These are phyloP conservation scores for Fusarium sp. DNA, from an alignment of 2,329 filamentous ascomycete genomes.

Conservation along the genomic window DNA sequence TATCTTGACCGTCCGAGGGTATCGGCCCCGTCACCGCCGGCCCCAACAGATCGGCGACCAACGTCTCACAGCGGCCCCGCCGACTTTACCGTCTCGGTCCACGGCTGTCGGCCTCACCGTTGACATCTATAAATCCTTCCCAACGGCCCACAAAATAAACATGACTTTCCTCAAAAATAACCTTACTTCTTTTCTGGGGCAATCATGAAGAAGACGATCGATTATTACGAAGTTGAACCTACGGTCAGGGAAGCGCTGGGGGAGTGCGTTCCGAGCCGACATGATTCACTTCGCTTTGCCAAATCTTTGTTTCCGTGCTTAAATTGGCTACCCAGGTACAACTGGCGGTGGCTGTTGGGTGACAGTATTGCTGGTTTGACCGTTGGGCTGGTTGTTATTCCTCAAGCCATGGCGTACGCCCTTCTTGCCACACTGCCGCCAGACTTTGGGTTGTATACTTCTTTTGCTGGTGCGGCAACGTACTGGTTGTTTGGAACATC, in stretches of 20 bases:
- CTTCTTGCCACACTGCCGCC: slow-evolving; percentile 72
- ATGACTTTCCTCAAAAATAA: background rate
- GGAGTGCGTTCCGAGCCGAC: background rate
- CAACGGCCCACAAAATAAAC: slow-evolving; percentile 4
- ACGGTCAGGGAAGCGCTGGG: background rate
- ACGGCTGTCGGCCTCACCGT: slow-evolving; percentile 15
- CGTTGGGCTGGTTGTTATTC: slow-evolving; percentile 76
- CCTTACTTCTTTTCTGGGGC: background rate
- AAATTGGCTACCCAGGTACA: slow-evolving; percentile 5
- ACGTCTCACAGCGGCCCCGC: background rate
- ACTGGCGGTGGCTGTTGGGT: slow-evolving; percentile 17
- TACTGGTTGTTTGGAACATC: slow-evolving; percentile 89
- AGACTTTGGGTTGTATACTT: slow-evolving; percentile 81
- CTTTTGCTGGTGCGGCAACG: slow-evolving; percentile 80
- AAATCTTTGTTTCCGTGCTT: slow-evolving; percentile 6
- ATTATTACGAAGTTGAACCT: slow-evolving; percentile 3
- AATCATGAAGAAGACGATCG: slow-evolving; percentile 1
- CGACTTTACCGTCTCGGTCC: slow-evolving; percentile 6
- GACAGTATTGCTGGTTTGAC: slow-evolving; percentile 40
- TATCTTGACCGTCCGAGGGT: background rate
- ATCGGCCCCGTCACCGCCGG: slow-evolving; percentile 4
- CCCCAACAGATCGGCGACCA: slow-evolving; percentile 12
- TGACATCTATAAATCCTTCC: background rate
- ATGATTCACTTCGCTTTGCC: background rate
- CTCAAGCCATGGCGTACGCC: slow-evolving; percentile 84